phyloP scores from a whole-genome alignment of 2,329 filamentous ascomycete species.

The Fusarium piperis region DNA sequence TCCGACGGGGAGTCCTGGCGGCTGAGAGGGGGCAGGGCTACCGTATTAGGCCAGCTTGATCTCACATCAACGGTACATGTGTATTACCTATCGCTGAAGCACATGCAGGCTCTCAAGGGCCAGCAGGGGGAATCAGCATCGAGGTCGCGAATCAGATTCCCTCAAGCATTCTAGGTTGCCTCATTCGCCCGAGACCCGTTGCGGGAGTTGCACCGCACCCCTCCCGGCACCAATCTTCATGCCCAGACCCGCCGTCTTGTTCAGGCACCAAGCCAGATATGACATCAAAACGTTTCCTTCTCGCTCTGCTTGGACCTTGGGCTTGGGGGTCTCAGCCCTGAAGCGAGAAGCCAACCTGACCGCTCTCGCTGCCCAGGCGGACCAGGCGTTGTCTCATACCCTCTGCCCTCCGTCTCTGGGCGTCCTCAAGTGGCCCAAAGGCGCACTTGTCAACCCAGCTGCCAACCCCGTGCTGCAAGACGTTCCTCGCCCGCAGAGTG shows the following conservation, averaged over 20 bases:
- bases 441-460: conserved; percentile 70
- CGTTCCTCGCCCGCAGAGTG: conserved; percentile 71
- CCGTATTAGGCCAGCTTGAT: not conserved
- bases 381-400: conserved; percentile 72
- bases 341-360: conserved; percentile 71
- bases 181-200: not conserved
- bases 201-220: not conserved
- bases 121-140: not conserved
- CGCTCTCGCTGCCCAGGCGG: conserved; percentile 67
- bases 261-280: not conserved
- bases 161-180: not conserved
- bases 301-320: conserved; percentile 35
- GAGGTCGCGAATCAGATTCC: not conserved
- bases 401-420: conserved; percentile 61
- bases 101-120: not conserved
- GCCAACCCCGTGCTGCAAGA: conserved; percentile 78
- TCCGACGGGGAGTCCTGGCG: not conserved
- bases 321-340: conserved; percentile 58
- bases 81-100: not conserved
- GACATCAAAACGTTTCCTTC: conserved; percentile 14
- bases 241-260: not conserved
- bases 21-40: not conserved
- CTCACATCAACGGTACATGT: conserved; percentile 4
- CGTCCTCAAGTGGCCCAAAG: conserved; percentile 59
- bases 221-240: not conserved